These are phyloP conservation scores for Solanum paucissectum DNA, from an alignment of 257 asterid species.

Conservation along the genomic window DNA sequence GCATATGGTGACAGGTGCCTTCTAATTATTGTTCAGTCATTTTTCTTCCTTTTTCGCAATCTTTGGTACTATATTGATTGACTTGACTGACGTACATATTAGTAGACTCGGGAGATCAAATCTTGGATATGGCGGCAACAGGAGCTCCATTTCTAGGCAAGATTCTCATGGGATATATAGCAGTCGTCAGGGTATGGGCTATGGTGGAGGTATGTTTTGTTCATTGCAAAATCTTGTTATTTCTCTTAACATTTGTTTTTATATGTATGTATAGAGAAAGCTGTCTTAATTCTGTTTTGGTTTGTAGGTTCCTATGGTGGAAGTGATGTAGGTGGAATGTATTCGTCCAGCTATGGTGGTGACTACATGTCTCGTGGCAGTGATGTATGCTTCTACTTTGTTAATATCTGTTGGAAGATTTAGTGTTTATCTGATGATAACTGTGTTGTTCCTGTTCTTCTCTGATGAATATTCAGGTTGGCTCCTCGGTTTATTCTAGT, in stretches of 20 bases:
- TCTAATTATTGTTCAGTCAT: neutral
- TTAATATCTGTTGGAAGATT: neutral
- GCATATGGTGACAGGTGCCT: conserved; percentile 67
- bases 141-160: conserved; percentile 68
- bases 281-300: neutral
- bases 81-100: neutral
- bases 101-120: conserved; percentile 76
- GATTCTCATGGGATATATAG: conserved; percentile 76
- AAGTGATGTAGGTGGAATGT: conserved; percentile 71
- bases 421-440: neutral
- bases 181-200: conserved; percentile 78
- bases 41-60: neutral
- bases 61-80: neutral
- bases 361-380: conserved; percentile 72
- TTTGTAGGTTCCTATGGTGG: conserved; percentile 66
- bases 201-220: conserved; percentile 54
- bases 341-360: conserved; percentile 70
- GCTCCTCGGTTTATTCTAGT: conserved; percentile 58
- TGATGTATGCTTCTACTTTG: conserved; percentile 45
- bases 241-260: neutral
- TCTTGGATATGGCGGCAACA: conserved; percentile 62
- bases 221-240: neutral
- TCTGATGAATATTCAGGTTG: conserved; percentile 2
- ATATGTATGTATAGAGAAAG: neutral
- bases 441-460: conserved; percentile 78